These are phyloP conservation scores for Geotrichum restrictum DNA, from an alignment of 1,139 yeast genomes.

Conservation along the genomic window DNA sequence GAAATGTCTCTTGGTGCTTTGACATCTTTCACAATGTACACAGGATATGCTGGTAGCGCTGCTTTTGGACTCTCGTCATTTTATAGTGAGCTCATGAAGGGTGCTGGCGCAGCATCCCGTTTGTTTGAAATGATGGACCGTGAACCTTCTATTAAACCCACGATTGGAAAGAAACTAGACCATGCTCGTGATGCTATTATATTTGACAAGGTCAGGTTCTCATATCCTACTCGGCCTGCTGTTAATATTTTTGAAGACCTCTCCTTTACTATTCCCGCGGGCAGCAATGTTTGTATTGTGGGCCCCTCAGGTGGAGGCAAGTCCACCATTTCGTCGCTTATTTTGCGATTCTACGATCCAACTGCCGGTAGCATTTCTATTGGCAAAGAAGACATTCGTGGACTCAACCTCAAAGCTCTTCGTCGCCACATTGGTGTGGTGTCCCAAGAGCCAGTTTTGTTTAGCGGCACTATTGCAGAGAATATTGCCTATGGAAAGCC, in stretches of 20 bases:
- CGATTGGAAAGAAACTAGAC: conserved; percentile 50
- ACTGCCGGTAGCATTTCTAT: conserved; percentile 58
- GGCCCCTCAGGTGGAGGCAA: conserved; percentile 97
- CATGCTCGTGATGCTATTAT: conserved; percentile 51
- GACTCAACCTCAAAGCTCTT: conserved; percentile 67
- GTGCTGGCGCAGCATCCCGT: conserved; percentile 93
- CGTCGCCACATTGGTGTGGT: conserved; percentile 80
- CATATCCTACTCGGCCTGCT: conserved; percentile 84
- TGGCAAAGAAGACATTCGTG: conserved; percentile 65
- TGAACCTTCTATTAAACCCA: conserved; percentile 62
- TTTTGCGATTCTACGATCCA: conserved; percentile 81
- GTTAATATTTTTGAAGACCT: conserved; percentile 62
- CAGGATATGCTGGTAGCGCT: conserved; percentile 86
- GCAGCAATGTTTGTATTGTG: conserved; percentile 87
- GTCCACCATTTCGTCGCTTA: conserved; percentile 77
- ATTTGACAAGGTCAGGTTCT: conserved; percentile 64
- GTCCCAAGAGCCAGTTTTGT: conserved; percentile 89
- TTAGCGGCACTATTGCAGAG: conserved; percentile 83
- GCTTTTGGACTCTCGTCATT: conserved; percentile 86
- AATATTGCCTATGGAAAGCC: conserved; percentile 74
- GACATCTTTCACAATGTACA: conserved; percentile 89
- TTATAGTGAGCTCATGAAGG: conserved; percentile 92
- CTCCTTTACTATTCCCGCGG: conserved; percentile 65
- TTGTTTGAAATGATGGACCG: conserved; percentile 82
- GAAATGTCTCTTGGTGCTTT: conserved; percentile 79